Evolutionary conservation across 164 flowering plant genomes (phyloP).

Genomic region (Magnolia officinalis): DNA sequence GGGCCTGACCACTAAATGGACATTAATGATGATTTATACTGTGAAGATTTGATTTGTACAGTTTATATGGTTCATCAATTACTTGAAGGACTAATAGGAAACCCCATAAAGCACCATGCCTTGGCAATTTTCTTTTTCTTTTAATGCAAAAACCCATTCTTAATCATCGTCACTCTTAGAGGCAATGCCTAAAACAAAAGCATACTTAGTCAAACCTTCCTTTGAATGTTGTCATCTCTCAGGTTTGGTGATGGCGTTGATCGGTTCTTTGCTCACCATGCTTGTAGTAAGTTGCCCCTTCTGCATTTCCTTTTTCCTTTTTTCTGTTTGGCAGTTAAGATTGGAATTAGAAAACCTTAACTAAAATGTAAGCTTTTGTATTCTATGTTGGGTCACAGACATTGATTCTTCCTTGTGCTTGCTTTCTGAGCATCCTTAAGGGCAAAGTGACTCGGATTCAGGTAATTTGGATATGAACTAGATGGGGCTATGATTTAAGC

Average conservation of each 20-base stretch:
- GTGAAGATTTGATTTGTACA: too few relatives aligned
- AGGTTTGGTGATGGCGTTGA: slow-evolving; percentile 89
- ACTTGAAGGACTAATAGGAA: too few relatives aligned
- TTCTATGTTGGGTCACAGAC: slow-evolving; percentile 41
- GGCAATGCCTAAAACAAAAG: background rate
- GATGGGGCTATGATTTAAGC: background rate
- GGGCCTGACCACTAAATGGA: too few relatives aligned
- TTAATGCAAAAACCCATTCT: background rate
- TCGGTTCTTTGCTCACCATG: slow-evolving; percentile 93
- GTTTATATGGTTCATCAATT: too few relatives aligned
- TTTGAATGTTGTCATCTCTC: slow-evolving; percentile 7
- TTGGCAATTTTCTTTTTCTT: background rate
- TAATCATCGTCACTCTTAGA: background rate
- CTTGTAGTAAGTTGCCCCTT: slow-evolving; percentile 68
- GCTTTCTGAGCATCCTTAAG: slow-evolving; percentile 75
- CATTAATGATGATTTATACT: too few relatives aligned
- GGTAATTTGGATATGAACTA: slow-evolving; percentile 32
- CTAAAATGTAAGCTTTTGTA: background rate
- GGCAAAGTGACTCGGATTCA: slow-evolving; percentile 55
- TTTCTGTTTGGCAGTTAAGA: background rate
- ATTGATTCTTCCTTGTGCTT: slow-evolving; percentile 83
- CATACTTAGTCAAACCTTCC: background rate
- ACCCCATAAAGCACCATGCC: background rate
- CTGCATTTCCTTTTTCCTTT: background rate
- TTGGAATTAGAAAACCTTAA: background rate